Evolutionary conservation across 768 basidiomycete genomes (phyloP).

Genomic region (Mycena galericulata): DNA sequence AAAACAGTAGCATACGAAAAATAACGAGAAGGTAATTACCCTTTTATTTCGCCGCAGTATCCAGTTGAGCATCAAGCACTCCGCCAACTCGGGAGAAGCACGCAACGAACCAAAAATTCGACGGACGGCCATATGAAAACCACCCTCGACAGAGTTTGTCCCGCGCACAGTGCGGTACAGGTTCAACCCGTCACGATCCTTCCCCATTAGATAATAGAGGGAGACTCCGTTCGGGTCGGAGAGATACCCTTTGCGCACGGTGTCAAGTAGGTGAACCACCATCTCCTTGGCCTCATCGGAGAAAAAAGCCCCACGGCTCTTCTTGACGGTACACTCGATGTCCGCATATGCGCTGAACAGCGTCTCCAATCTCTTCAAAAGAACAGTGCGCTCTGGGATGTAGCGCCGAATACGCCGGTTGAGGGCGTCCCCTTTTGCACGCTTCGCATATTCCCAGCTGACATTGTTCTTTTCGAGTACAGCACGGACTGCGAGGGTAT

Average conservation of each 20-base stretch:
- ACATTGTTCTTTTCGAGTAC: neutral
- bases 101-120: constrained; percentile 7
- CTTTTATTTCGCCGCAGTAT: constrained; percentile 9
- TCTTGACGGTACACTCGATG: neutral
- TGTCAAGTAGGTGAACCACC: too few relatives aligned
- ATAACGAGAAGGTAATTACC: neutral
- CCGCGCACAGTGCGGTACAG: neutral
- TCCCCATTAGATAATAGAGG: neutral
- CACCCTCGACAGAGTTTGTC: neutral
- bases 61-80: constrained; percentile 12
- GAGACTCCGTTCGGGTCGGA: neutral
- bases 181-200: neutral
- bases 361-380: neutral
- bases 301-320: neutral
- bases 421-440: neutral
- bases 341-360: neutral
- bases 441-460: constrained; percentile 1
- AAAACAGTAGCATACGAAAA: neutral
- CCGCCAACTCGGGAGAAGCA: constrained; percentile 8
- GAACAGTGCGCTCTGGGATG: neutral
- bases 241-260: too few relatives aligned
- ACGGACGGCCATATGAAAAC: neutral
- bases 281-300: too few relatives aligned
- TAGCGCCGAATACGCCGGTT: neutral
- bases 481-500: neutral